Evolutionary conservation across 2,329 filamentous ascomycete genomes (phyloP), one percentile per base, ranked within the genome.

Genomic region (Dothideomycetes sp.): DNA sequence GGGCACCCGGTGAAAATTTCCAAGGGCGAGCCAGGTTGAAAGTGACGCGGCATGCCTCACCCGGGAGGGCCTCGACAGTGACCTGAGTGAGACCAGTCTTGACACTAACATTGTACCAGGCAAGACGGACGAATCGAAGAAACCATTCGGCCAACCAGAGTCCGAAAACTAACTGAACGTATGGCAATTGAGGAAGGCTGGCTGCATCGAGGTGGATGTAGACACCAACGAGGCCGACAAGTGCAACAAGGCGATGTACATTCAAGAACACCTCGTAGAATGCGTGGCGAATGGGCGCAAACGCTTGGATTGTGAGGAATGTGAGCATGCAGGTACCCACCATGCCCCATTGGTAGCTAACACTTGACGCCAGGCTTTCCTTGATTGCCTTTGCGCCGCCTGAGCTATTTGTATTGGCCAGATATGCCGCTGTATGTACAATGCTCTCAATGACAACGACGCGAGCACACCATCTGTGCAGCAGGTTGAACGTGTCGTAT

Each of bases 181-280:
- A 94, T 1, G 78, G 70, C 34, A 83, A 67, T 54, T 89, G 82
- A 3, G 81, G 66, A 7, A 86, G 65, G 3, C 68, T 60, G 19
- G 84, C 75, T 8, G 83, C 66, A 33, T 75, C 69, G 52, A 85
- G 77, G 65, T 96, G 91, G 29, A 88, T 66, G 73, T 80, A 91
- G 7, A 88, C 78, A 52, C 79, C 80, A 41, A 75, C 68, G 37
- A 95, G 73, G 35, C 70, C 66, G 39, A 84, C 55, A 27, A 81
- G 60, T 30, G 80, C 86, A 37, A 94, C 65, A 29, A 84, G 59
- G 50, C 94, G 87, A 63, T 96, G 91, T 19, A 81, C 63, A 56
- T 84, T 85, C 51, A 96, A 73, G 65, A 98, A 98, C 1, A 86
- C 93, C 65, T 98, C 91, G 65, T 98, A 98, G 58, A 94, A 95